Evolutionary conservation across 73 alveolate species (phyloP), one percentile per base, ranked within the genome.

Genomic region (Paramecium sonneborni): DNA sequence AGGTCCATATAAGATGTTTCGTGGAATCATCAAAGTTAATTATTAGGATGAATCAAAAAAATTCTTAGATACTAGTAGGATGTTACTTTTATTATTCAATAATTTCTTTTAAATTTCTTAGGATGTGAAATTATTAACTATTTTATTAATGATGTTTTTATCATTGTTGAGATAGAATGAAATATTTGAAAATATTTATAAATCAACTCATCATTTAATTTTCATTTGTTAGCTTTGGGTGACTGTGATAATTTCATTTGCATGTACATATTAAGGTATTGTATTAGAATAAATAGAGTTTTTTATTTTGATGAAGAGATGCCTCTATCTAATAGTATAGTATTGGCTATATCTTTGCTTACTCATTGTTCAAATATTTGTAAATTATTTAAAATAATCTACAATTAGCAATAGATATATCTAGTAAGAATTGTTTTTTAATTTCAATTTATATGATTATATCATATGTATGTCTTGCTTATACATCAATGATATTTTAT

Each of bases 391-490:
- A 26, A 6, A 62, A 4, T 26, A 14, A 62, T 52, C 6, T 0
- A 52, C 56, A n/a, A 23, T 30, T 62, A 62, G 84, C 21, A n/a
- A 62, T 62, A 3, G 84, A 62, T 10, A 32, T 62, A 11, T 28
- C 84, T 6, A 32, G 24, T 62, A 3, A 62, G 1, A 62, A 62
- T 12, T 26, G 28, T 23, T 15, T 62, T 10, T 62, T 62, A 62
- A 62, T 62, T 26, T 62, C 84, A 26, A 62, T 62, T 32, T 79
- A 79, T n/a, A 79, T 79, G 74, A 39, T 79, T 38, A 44, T 79
- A 21, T 43, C 90, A 14, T 39, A 23, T 24, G 0, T 79, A 43
- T 24, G 69, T 79, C 24, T 39, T 30, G 44, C 55, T 1, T 79
- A 79, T 14, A 43, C 90, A 14, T 11, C 55, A 8, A 79, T 39